Percentiles rank a stretch among this genome's conserved stretches.
phyloP scores from a whole-genome alignment of 164 flowering plant genomes.

The Berberis vulgaris region DNA sequence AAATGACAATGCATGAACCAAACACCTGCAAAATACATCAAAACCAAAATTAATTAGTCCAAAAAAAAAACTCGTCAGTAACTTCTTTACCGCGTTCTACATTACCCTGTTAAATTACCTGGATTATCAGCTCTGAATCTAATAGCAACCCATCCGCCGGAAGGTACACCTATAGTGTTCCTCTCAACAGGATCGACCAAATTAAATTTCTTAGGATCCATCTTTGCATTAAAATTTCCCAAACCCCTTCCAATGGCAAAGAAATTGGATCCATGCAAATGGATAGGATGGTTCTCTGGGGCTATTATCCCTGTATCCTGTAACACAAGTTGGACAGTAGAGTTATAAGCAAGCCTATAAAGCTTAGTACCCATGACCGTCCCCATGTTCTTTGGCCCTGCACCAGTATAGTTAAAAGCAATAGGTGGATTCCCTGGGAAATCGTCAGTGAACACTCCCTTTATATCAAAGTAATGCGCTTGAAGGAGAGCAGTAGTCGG shows the following conservation, averaged over 20 bases:
- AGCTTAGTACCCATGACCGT: conserved; percentile 42
- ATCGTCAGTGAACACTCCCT: conserved; percentile 47
- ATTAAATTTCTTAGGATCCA: conserved; percentile 40
- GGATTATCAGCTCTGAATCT: conserved; percentile 67
- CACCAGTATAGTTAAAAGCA: conserved; percentile 33
- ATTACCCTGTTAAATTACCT: conserved; percentile 24
- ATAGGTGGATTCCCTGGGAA: conserved; percentile 41
- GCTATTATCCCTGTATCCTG: conserved; percentile 51
- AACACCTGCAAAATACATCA: conserved; percentile 34
- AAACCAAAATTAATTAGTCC: not conserved
- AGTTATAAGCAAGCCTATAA: conserved; percentile 37
- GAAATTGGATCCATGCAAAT: conserved; percentile 66
- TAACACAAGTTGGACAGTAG: conserved; percentile 44
- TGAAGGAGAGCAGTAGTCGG: conserved; percentile 39
- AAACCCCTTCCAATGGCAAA: conserved; percentile 48
- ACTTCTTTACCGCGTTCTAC: too few relatives aligned
- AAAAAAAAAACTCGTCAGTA: too few relatives aligned
- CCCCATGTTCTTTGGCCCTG: conserved; percentile 12
- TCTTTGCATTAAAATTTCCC: conserved; percentile 38
- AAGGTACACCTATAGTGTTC: conserved; percentile 50
- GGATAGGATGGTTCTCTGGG: conserved; percentile 53
- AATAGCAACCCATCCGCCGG: conserved; percentile 61
- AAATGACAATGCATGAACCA: conserved; percentile 85
- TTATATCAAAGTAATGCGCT: conserved; percentile 43
- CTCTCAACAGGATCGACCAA: conserved; percentile 63